Evolutionary conservation across 495 filamentous ascomycete species (phyloP).

Genomic region (Xylaria intraflava): DNA sequence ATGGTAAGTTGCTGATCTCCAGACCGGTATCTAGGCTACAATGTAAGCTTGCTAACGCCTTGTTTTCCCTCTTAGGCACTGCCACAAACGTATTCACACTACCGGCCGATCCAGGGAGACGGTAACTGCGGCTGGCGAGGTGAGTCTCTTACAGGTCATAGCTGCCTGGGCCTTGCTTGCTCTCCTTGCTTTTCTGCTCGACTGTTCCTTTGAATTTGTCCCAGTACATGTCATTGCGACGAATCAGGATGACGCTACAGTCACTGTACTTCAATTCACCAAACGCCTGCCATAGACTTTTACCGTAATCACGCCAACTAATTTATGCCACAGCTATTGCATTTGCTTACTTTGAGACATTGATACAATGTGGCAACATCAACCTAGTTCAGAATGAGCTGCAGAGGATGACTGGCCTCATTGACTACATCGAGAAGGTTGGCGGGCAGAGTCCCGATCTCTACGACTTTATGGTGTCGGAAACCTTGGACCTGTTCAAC

Average conservation of each 20-base stretch:
- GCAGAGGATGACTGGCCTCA: conserved; percentile 63
- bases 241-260: not conserved
- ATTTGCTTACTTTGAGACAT: conserved; percentile 85
- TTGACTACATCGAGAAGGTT: conserved; percentile 56
- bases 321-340: conserved; percentile 59
- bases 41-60: not conserved
- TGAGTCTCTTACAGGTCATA: conserved; percentile 36
- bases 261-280: not conserved
- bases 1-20: conserved; percentile 49
- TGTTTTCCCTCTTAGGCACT: conserved; percentile 51
- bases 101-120: conserved; percentile 82
- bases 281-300: not conserved
- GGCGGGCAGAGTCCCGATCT: conserved; percentile 60
- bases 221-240: not conserved
- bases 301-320: not conserved
- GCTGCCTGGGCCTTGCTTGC: not conserved
- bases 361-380: conserved; percentile 60
- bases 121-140: conserved; percentile 98
- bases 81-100: conserved; percentile 77
- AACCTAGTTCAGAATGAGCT: conserved; percentile 61
- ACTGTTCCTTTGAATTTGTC: not conserved
- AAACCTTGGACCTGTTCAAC: conserved; percentile 58
- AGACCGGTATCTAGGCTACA: not conserved
- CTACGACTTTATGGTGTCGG: conserved; percentile 79
- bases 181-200: not conserved